Evolutionary conservation across 83 land plant genomes (phyloP).

Genomic region (Picea mariana): DNA sequence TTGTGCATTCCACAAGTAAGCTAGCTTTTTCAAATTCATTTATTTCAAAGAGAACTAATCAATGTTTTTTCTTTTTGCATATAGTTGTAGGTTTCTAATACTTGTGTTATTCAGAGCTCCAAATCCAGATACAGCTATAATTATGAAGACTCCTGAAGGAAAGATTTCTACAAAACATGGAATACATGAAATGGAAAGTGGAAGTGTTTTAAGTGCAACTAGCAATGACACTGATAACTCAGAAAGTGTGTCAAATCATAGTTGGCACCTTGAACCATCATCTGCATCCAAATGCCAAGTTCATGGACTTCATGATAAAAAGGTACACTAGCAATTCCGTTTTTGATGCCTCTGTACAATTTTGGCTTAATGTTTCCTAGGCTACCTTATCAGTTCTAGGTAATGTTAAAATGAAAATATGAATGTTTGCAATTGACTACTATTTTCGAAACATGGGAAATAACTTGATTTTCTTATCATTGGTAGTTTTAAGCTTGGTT

Average conservation of each 20-base stretch:
- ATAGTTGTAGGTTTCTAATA: neutral
- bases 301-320: conserved; percentile 28
- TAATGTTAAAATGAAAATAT: neutral
- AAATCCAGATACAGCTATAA: conserved; percentile 60
- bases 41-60: neutral
- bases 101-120: conserved; percentile 52
- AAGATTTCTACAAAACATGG: conserved; percentile 47
- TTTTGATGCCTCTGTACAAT: neutral
- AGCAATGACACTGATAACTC: conserved; percentile 26
- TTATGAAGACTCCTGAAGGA: conserved; percentile 59
- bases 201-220: conserved; percentile 42
- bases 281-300: conserved; percentile 65
- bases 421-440: neutral
- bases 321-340: conserved; percentile 25
- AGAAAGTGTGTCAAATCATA: conserved; percentile 19
- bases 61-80: neutral
- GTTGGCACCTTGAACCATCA: conserved; percentile 34
- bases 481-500: neutral
- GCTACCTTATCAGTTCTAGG: neutral
- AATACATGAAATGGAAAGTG: conserved; percentile 31
- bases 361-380: neutral
- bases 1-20: conserved; percentile 64
- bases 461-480: conserved; percentile 15
- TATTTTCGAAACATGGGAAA: conserved; percentile 20
- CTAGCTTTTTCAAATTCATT: neutral